Evolutionary conservation across 2,329 filamentous ascomycete genomes (phyloP).

Genomic region (Hortaea werneckii): DNA sequence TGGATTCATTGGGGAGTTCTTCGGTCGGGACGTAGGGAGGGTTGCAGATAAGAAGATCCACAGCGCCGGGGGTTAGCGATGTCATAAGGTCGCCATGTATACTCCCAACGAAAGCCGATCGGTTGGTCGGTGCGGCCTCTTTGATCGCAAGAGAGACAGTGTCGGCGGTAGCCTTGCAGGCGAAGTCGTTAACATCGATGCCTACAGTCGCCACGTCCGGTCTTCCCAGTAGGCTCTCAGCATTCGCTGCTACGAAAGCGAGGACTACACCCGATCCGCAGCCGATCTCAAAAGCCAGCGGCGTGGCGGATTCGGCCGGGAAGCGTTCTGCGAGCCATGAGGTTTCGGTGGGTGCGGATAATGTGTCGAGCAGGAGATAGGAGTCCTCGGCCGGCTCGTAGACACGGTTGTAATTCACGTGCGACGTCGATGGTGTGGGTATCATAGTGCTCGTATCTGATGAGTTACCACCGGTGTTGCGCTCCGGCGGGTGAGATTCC

Average conservation of each 20-base stretch:
- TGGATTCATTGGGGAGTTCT: slow-evolving; percentile 46
- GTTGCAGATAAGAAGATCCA: slow-evolving; percentile 91
- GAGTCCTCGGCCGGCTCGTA: slow-evolving; percentile 97
- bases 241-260: slow-evolving; percentile 72
- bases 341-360: slow-evolving; percentile 61
- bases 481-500: background rate
- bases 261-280: slow-evolving; percentile 91
- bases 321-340: slow-evolving; percentile 60
- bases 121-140: slow-evolving; percentile 8
- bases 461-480: background rate
- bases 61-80: slow-evolving; percentile 45
- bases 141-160: slow-evolving; percentile 51
- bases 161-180: slow-evolving; percentile 62
- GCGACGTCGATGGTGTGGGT: slow-evolving; percentile 84
- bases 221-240: slow-evolving; percentile 61
- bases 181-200: slow-evolving; percentile 76
- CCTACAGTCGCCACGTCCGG: slow-evolving; percentile 60
- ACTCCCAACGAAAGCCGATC: slow-evolving; percentile 49
- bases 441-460: slow-evolving; percentile 50
- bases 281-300: slow-evolving; percentile 73
- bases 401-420: slow-evolving; percentile 77
- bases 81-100: slow-evolving; percentile 60
- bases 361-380: slow-evolving; percentile 82
- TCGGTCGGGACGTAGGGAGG: slow-evolving; percentile 91
- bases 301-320: slow-evolving; percentile 19